Base-by-base conservation (phyloP, 2,329 filamentous ascomycete genomes). In the Dryadomyces quercus-mongolicae region DNA sequence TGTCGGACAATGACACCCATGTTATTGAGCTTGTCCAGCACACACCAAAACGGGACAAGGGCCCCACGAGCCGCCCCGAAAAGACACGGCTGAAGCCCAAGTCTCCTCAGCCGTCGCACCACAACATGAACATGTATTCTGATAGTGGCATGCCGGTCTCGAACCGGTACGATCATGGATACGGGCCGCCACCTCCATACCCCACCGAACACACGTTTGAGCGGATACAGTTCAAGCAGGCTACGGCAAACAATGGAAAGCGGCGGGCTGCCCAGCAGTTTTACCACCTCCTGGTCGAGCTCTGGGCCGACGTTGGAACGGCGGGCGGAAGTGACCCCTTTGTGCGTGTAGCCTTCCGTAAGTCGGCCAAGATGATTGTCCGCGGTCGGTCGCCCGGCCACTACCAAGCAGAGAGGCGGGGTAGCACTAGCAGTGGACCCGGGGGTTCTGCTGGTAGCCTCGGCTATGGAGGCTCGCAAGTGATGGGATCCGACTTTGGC, bases 241-340 rank as follows among this genome's bases (percentile, higher is more conserved):
- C 91, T 1, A 95, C 90, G 0, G 88, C 89, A 22, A 96, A 95
- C 71, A 96, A 96, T 61, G 90, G 90, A 49, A 95, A 95, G 67
- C 78, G 91, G 60, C 77, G 91, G 55, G 90, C 90, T 1, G 88
- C 90, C 18, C 90, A 96, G 65, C 91, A 95, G 62, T 95, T 90
- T 67, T 95, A 94, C 64, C 88, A 93, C 62, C 75, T 96, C n/a
- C 80, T 94, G 48, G 84, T 95, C 4, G 89, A 95, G 65, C 79
- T 94, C 1, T 88, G 82, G 68, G 88, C 80, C 8, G 83, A 91
- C 59, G 71, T 88, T 8, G 76, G 80, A 12, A 64, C 67, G 36
- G 72, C 68, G 60, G 60, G 43, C 25, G 55, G 48, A 66, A 71
- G 18, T 12, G 75, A 80, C 1, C 75, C 78, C 36, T 90, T 78